phyloP scores from a whole-genome alignment of 2,329 filamentous ascomycete genomes.

The Aureobasidium namibiae region DNA sequence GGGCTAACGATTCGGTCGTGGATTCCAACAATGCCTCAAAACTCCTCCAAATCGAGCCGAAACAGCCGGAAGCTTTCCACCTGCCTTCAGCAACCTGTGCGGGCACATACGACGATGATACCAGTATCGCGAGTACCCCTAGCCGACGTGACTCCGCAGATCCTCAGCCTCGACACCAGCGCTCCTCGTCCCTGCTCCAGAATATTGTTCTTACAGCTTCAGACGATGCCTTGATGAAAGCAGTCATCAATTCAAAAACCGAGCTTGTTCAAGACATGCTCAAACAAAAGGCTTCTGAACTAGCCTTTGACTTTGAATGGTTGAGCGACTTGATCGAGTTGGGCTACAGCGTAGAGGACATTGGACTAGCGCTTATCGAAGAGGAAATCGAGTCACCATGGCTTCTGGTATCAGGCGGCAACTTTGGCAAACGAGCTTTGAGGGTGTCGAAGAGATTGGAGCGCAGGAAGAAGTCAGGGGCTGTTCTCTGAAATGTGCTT shows the following conservation, averaged over 20 bases:
- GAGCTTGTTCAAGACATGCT: background rate
- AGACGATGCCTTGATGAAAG: background rate
- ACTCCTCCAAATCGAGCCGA: background rate
- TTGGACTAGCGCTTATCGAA: background rate
- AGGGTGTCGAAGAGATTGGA: background rate
- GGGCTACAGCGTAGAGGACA: background rate
- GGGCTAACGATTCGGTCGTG: background rate
- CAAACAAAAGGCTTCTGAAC: background rate
- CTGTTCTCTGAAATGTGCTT: background rate
- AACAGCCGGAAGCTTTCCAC: no score
- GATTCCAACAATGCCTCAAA: background rate
- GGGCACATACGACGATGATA: background rate
- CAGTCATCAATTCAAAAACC: background rate
- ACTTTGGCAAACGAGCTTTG: background rate
- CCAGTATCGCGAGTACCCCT: background rate
- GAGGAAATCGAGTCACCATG: background rate
- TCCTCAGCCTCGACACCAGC: background rate
- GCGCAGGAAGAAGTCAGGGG: background rate
- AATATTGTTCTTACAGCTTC: background rate
- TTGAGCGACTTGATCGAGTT: background rate
- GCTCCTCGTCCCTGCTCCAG: background rate
- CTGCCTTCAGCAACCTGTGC: background rate
- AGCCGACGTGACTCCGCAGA: background rate
- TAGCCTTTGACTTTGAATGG: slow-evolving; percentile 1
- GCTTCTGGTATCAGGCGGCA: background rate